phyloP scores from a whole-genome alignment of 2,329 filamentous ascomycete species.

The Rhinocladiella mackenziei region DNA sequence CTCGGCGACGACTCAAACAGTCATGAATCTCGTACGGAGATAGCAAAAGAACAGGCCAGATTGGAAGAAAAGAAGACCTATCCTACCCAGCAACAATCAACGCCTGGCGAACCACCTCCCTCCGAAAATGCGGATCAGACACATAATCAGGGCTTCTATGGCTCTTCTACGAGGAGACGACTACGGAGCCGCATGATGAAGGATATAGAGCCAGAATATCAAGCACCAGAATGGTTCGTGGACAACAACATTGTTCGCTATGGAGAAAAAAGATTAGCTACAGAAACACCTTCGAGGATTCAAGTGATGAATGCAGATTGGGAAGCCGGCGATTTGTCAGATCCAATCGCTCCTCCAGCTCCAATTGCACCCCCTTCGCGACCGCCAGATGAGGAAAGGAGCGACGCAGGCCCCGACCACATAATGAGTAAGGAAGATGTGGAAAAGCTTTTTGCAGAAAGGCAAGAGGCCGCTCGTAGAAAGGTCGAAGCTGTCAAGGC shows the following conservation, averaged over 20 bases:
- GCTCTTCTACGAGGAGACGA: constrained; percentile 21
- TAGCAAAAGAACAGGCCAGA: constrained; percentile 9
- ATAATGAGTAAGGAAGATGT: background rate
- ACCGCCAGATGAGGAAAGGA: constrained; percentile 1
- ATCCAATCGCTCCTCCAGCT: constrained; percentile 7
- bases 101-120: background rate
- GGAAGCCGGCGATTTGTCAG: constrained; percentile 17
- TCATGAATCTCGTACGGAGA: constrained; percentile 7
- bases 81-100: constrained; percentile 1
- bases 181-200: constrained; percentile 20
- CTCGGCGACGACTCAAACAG: constrained; percentile 10
- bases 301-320: constrained; percentile 18
- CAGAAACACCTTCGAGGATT: constrained; percentile 9
- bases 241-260: constrained; percentile 21
- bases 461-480: background rate
- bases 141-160: constrained; percentile 14
- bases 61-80: constrained; percentile 4
- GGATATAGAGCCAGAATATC: constrained; percentile 8
- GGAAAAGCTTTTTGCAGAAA: background rate
- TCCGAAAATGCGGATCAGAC: constrained; percentile 7
- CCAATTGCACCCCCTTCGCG: constrained; percentile 6
- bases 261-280: constrained; percentile 9
- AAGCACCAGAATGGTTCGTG: constrained; percentile 24
- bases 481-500: background rate
- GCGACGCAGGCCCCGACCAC: background rate